Percentiles rank a stretch among this genome's conserved stretches.
Conservation (phyloP, 345 rosid genomes). For the Isatis tinctoria region DNA sequence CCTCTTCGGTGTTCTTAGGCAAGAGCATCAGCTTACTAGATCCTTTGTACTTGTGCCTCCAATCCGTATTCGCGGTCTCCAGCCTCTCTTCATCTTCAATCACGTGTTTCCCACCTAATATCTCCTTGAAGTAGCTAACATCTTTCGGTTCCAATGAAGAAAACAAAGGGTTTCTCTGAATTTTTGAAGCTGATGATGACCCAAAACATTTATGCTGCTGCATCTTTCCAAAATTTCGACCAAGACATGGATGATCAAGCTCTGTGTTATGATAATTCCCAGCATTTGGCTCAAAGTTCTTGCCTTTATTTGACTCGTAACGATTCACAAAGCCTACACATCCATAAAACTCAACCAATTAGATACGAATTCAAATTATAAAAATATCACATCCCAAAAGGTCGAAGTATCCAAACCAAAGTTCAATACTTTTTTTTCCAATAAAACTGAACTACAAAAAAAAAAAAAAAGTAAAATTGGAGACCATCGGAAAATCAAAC, state of each 20-base stretch:
- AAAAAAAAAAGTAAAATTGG: not conserved
- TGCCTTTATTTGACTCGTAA: slow-evolving; percentile 10
- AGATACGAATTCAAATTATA: not conserved
- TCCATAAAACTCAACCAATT: slow-evolving; percentile 8
- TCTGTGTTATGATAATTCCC: slow-evolving; percentile 1
- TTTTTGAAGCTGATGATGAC: slow-evolving; percentile 32
- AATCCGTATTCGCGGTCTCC: slow-evolving; percentile 71
- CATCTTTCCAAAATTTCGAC: slow-evolving; percentile 13
- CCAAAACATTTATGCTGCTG: slow-evolving; percentile 47
- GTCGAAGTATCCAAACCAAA: too few relatives aligned
- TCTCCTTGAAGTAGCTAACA: slow-evolving; percentile 52
- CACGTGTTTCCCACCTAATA: slow-evolving; percentile 72
- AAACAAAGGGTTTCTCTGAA: slow-evolving; percentile 66
- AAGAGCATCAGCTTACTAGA: slow-evolving; percentile 79
- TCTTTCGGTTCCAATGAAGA: slow-evolving; percentile 62
- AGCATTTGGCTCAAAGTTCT: not conserved
- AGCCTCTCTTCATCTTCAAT: slow-evolving; percentile 75
- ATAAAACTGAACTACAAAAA: not conserved
- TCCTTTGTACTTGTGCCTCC: slow-evolving; percentile 86
- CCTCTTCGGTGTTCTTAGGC: slow-evolving; percentile 76
- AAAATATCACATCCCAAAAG: not conserved
- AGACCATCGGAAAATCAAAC: slow-evolving; percentile 9
- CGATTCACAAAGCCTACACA: slow-evolving; percentile 22
- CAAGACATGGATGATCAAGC: slow-evolving; percentile 6
- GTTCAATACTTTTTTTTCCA: not conserved